Evolutionary conservation across 169 alveolate genomes (phyloP), one percentile per base, ranked within the genome.

Genomic region (Theileria parva): DNA sequence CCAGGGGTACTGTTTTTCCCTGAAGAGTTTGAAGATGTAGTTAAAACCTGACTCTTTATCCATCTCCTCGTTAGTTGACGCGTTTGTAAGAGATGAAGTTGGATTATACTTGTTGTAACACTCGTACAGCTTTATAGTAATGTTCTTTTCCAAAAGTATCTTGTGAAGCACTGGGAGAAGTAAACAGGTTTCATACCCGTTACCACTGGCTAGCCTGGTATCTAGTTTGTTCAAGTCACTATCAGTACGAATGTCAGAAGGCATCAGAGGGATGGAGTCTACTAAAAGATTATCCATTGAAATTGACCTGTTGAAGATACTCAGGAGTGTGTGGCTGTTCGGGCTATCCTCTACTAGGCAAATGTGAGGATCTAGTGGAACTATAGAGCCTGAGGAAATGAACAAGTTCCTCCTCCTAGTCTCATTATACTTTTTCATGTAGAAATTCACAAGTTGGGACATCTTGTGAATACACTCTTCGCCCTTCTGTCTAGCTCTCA

Each of bases 1-100:
- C 89, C 89, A 83, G 12, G 89, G 89, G 61, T 83, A 83, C 77
- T 83, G 89, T 70, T 75, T 83, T 34, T 83, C 89, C 60, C 77
- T 83, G 63, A 83, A 83, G 19, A 83, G 76, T 60, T 83, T 81
- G 63, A 74, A 83, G 13, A 83, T 81, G 32, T 73, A 81, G 6
- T 73, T 83, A 73, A 83, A 83, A n/a, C 69, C 69, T 34, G 34
- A 3, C 23, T 1, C 34, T 19, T n/a, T 27, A 5, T 61, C 69
- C 19, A 27, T 34, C 32, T 61, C 69, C 25, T 57, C 65, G 65
- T 57, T 23, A 23, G 65, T 57, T 57, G 65, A 4, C 11, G 25
- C 4, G 69, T 15, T n/a, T 3, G 27, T 61, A 6, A 12, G 8
- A 8, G 79, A 0, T 50, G 69, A 55, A 8, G 75, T 60, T 0